phyloP scores from a whole-genome alignment of 148 eudicot species.

The Vaccinium corymbosum region DNA sequence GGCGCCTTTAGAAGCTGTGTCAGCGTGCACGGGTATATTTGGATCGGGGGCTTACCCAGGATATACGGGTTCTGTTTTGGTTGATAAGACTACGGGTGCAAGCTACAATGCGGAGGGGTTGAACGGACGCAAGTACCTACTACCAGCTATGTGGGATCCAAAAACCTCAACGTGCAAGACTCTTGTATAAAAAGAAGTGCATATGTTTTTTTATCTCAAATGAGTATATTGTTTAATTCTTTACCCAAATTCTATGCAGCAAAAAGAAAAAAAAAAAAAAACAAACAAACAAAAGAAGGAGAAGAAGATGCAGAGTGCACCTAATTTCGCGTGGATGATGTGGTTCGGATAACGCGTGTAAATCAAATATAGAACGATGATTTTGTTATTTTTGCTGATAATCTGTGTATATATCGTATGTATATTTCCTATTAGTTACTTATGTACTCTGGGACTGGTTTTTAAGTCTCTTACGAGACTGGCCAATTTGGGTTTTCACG shows the following conservation, averaged over 20 bases:
- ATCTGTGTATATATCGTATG: too few species aligned
- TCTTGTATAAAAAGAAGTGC: background rate
- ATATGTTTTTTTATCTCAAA: background rate
- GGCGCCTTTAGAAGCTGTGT: slow-evolving; percentile 43
- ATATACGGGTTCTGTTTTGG: background rate
- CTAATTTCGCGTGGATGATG: too few species aligned
- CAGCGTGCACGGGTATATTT: slow-evolving; percentile 42
- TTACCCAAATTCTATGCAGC: background rate
- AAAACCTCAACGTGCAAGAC: background rate
- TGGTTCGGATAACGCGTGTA: too few species aligned
- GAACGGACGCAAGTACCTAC: background rate
- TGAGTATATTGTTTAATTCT: background rate
- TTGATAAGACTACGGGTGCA: background rate
- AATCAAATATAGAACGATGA: too few species aligned
- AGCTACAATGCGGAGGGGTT: background rate
- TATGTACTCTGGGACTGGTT: too few species aligned
- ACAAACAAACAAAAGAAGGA: too few species aligned
- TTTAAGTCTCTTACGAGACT: too few species aligned
- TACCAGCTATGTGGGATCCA: slow-evolving; percentile 4
- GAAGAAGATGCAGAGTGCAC: background rate
- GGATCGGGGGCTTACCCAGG: slow-evolving; percentile 35
- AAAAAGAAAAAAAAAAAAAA: too few species aligned
- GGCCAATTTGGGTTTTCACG: too few species aligned
- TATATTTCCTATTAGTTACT: too few species aligned
- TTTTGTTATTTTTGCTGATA: too few species aligned